Evolutionary conservation across 129 eudicot species (phyloP).

Genomic region (Chrysanthemum lavandulifolium): DNA sequence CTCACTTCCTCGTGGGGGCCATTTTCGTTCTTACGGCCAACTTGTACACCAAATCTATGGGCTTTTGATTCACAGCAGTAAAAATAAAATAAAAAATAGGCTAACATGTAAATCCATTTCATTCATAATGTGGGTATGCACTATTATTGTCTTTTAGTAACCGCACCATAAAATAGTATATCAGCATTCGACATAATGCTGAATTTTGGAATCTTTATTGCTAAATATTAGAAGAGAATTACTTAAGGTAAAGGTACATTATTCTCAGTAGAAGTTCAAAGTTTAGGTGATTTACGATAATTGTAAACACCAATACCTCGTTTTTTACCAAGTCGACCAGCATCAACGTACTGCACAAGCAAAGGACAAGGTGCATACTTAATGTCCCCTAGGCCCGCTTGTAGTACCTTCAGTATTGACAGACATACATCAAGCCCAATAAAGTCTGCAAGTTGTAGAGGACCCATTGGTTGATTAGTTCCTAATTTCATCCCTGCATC

Average conservation of each 20-base stretch:
- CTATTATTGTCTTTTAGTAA: constrained; percentile 12
- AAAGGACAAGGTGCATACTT: constrained; percentile 93
- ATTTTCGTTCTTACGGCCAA: constrained; percentile 8
- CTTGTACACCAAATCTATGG: constrained; percentile 6
- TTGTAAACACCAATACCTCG: constrained; percentile 78
- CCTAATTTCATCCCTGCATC: constrained; percentile 98
- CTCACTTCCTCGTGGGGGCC: constrained; percentile 40
- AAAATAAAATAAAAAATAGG: neutral
- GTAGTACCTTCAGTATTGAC: constrained; percentile 80
- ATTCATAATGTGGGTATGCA: neutral
- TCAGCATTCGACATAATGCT: neutral
- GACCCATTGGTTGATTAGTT: constrained; percentile 95
- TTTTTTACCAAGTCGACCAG: constrained; percentile 92
- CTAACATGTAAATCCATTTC: constrained; percentile 13
- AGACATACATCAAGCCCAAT: constrained; percentile 88
- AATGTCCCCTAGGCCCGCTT: constrained; percentile 72
- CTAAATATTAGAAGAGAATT: neutral
- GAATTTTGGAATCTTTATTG: constrained; percentile 9
- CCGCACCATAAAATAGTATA: neutral
- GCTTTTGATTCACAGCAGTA: neutral
- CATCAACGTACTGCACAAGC: constrained; percentile 85
- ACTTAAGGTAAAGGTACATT: constrained; percentile 5
- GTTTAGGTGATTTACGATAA: constrained; percentile 43
- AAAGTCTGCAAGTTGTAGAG: constrained; percentile 86
- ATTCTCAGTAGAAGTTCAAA: constrained; percentile 29